A percentile compares a stretch with the other conserved stretches of the same genome.
These are phyloP conservation scores for Oryza longistaminata DNA, from an alignment of 176 grass and related monocot species.

Conservation along the genomic window DNA sequence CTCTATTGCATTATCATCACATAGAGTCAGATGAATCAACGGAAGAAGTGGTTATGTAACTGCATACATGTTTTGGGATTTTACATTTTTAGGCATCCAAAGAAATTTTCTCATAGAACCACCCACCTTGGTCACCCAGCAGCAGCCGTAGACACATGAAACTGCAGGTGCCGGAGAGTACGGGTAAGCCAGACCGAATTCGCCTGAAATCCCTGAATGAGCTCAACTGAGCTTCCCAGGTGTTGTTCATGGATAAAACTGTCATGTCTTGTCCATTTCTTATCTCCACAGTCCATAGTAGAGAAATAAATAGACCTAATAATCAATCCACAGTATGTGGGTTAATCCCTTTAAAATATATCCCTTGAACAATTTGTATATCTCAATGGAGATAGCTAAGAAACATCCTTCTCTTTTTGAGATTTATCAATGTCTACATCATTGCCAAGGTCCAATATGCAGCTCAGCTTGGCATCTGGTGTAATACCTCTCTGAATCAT, in stretches of 20 bases:
- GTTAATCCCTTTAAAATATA: neutral
- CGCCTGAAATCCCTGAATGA: neutral
- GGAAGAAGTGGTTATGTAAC: neutral
- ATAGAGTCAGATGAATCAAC: neutral
- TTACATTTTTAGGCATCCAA: neutral
- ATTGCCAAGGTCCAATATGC: conserved; percentile 39
- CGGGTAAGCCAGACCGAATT: neutral
- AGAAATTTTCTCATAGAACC: neutral
- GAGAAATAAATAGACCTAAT: neutral
- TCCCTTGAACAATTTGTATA: conserved; percentile 11
- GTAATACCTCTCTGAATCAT: conserved; percentile 56
- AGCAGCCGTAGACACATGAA: neutral
- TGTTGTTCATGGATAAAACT: neutral
- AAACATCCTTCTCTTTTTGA: neutral
- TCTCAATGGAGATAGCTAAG: conserved; percentile 1
- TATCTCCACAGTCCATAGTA: neutral
- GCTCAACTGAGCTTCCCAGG: neutral
- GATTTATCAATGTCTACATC: conserved; percentile 2
- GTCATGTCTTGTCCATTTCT: neutral
- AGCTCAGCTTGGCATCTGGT: conserved; percentile 48
- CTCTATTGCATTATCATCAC: no score
- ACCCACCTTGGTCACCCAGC: neutral
- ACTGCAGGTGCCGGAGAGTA: neutral
- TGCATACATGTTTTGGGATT: neutral
- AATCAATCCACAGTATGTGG: neutral